These are phyloP conservation scores for Boletus subcaerulescens DNA, from an alignment of 768 basidiomycete genomes.

Conservation along the genomic window DNA sequence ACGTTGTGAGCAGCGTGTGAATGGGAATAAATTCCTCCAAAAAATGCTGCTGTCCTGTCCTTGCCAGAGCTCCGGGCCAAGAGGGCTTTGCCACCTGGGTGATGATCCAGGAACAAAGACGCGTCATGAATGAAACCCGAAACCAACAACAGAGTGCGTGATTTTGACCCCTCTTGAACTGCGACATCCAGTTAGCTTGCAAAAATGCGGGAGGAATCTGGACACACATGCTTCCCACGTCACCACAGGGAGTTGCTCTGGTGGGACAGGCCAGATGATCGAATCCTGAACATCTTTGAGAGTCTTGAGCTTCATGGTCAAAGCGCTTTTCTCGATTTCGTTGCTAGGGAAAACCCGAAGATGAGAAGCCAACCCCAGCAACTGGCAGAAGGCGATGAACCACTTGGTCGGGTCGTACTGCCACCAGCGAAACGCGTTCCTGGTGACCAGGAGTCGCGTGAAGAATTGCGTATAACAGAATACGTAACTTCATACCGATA, in stretches of 20 bases:
- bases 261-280: slow-evolving; percentile 56
- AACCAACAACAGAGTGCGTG: slow-evolving; percentile 64
- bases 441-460: slow-evolving; percentile 9
- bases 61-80: slow-evolving; percentile 65
- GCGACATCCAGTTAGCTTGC: slow-evolving; percentile 1
- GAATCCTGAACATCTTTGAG: slow-evolving; percentile 62
- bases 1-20: slow-evolving; percentile 82
- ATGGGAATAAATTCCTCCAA: slow-evolving; percentile 80
- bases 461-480: not conserved
- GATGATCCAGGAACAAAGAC: slow-evolving; percentile 65
- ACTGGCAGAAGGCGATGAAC: slow-evolving; percentile 71
- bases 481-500: slow-evolving; percentile 29
- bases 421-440: slow-evolving; percentile 79
- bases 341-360: slow-evolving; percentile 85
- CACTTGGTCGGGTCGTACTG: slow-evolving; percentile 70
- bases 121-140: slow-evolving; percentile 89
- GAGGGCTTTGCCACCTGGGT: slow-evolving; percentile 73
- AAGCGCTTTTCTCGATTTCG: slow-evolving; percentile 78
- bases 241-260: slow-evolving; percentile 67
- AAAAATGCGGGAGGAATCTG: not conserved
- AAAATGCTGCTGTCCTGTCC: slow-evolving; percentile 83
- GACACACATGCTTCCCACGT: slow-evolving; percentile 78
- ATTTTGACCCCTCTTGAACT: slow-evolving; percentile 69
- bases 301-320: slow-evolving; percentile 80
- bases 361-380: slow-evolving; percentile 72